Evolutionary conservation across 345 rosid species (phyloP), one percentile per base, ranked within the genome.

Genomic region (Salix arbutifolia): DNA sequence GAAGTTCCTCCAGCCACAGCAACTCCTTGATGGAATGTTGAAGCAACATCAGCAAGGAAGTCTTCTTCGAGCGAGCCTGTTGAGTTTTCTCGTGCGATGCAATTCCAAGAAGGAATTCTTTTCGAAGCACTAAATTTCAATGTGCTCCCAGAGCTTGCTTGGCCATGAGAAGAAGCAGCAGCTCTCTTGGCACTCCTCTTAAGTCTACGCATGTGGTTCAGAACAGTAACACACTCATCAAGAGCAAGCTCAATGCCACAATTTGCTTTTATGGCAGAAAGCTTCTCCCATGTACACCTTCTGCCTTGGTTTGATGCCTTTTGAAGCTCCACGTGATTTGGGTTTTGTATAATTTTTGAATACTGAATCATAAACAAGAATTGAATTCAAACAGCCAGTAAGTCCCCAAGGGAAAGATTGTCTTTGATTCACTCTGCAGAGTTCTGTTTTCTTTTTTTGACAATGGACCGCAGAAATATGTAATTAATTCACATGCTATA

Each of bases 281-380:
- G 97, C 92, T 96, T 96, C 84, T 96, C 99, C 99, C 99, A 94
- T 44, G 99, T 96, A 81, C 99, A 89, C 83, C 99, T 89, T 73
- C 99, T 91, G 72, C 98, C 99, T 82, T 96, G 99, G 88, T 79
- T 79, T 30, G 62, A 69, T 60, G 82, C 82, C 70, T 79, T 79
- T 74, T 79, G 82, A 61, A 79, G 58, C 70, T 79, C 82, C 65
- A 74, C 1, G 44, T 30, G 31, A 62, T 65, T 79, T 17, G 98
- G 99, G 80, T 96, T 96, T 80, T 94, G 97, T 75, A 96, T 86
- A 11, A 96, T 86, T 89, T 94, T 96, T 3, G 84, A 92, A 80
- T 89, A 89, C 99, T 96, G 61, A 70, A 77, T 23, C 64, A 69
- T 14, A 70, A 53, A 67, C 26, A 71, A 61, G 19, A 33, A 11